Conservation (phyloP, 1,139 yeast genomes). For the Hansenula lynferdii region DNA sequence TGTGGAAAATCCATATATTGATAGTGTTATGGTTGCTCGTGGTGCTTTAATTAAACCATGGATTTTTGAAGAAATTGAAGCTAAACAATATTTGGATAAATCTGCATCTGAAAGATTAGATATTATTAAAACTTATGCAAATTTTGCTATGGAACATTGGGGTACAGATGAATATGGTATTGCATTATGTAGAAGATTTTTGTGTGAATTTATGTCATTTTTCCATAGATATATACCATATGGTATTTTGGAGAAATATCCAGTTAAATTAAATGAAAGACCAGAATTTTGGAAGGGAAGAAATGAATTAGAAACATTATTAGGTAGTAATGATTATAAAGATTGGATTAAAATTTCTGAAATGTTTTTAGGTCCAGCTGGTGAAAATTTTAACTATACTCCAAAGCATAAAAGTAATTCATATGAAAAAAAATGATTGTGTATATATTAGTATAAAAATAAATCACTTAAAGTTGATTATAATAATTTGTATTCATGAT, state of each 20-base stretch:
- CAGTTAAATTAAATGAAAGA: slow-evolving; percentile 87
- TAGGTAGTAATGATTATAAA: slow-evolving; percentile 78
- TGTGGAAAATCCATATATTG: slow-evolving; percentile 66
- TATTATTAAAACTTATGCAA: slow-evolving; percentile 60
- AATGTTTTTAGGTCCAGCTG: slow-evolving; percentile 87
- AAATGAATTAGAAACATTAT: slow-evolving; percentile 82
- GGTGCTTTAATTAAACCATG: slow-evolving; percentile 98
- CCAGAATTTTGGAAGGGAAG: slow-evolving; percentile 96
- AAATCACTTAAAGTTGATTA: too few species aligned
- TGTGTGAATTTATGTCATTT: slow-evolving; percentile 93
- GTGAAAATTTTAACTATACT: slow-evolving; percentile 66
- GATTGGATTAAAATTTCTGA: slow-evolving; percentile 99
- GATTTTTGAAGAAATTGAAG: slow-evolving; percentile 94
- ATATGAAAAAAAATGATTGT: slow-evolving; percentile 31
- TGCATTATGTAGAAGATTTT: slow-evolving; percentile 78
- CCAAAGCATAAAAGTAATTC: slow-evolving; percentile 97
- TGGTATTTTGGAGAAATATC: slow-evolving; percentile 84
- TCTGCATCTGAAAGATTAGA: slow-evolving; percentile 85
- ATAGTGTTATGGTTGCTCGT: slow-evolving; percentile 95
- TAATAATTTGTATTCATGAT: too few species aligned
- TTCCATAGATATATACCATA: slow-evolving; percentile 93
- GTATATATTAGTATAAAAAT: not conserved
- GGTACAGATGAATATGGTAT: slow-evolving; percentile 96
- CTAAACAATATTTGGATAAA: slow-evolving; percentile 87
- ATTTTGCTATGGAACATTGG: slow-evolving; percentile 93